Conservation (phyloP, 2,329 filamentous ascomycete genomes). For the Penicillium oxalicum region DNA sequence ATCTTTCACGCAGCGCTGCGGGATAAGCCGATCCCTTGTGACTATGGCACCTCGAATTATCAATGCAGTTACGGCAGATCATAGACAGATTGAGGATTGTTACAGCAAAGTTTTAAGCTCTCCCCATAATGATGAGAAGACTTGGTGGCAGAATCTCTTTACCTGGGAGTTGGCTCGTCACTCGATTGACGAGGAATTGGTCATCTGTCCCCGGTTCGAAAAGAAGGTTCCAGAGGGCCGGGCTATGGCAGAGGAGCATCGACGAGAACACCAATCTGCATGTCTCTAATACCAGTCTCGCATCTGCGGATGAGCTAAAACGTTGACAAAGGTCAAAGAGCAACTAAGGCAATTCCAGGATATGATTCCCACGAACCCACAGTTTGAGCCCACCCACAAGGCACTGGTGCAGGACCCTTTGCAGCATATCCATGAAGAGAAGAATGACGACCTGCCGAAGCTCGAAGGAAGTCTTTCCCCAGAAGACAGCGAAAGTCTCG, state of each 20-base stretch:
- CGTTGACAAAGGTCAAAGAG: conserved; percentile 43
- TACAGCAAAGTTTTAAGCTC: conserved; percentile 39
- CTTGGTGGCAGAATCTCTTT: conserved; percentile 44
- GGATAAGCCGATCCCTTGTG: no score
- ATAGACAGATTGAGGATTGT: conserved; percentile 35
- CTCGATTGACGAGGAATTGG: conserved; percentile 45
- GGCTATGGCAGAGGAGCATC: conserved; percentile 43
- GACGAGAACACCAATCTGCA: conserved; percentile 38
- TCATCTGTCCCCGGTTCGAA: conserved; percentile 50
- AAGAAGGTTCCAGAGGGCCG: conserved; percentile 41
- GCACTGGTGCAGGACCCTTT: conserved; percentile 38
- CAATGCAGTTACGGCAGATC: conserved; percentile 36
- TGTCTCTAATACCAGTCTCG: not conserved
- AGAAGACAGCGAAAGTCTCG: conserved; percentile 30
- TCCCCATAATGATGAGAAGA: conserved; percentile 28
- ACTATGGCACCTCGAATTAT: conserved; percentile 14
- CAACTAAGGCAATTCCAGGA: conserved; percentile 45
- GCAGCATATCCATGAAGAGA: conserved; percentile 47
- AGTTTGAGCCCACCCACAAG: conserved; percentile 41
- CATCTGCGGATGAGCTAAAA: not conserved
- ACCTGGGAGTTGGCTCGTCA: conserved; percentile 48
- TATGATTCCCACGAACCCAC: conserved; percentile 32
- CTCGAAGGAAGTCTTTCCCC: conserved; percentile 40
- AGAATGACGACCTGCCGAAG: conserved; percentile 43
- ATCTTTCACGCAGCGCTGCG: no score